Evolutionary conservation across 2,329 filamentous ascomycete species (phyloP), one percentile per base, ranked within the genome.

Genomic region (Hymenoscyphus occultus): DNA sequence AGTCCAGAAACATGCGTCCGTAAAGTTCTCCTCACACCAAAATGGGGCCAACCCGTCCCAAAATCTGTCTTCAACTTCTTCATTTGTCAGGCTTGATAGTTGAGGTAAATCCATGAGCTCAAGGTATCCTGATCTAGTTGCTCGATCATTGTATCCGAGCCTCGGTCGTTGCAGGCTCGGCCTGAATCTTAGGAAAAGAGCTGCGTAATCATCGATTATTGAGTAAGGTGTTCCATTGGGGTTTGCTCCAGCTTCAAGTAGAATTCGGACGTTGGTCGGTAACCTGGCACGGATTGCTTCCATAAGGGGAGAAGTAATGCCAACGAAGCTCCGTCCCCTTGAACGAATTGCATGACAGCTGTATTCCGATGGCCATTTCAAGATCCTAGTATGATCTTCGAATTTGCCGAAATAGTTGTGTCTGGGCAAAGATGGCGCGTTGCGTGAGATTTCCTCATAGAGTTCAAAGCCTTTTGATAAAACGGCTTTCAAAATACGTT

Each of bases 111-210:
- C 54, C 65, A 68, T 69, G 7, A 61, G 40, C 22, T 62, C 54
- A 3, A 68, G 40, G 1, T 66, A 59, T 4, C 14, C 39, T 12
- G 39, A 16, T 39, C 65, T 66, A 12, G 56, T 61, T 14, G 68
- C 64, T 16, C 64, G 42, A 57, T 71, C 66, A 7, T 32, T 39
- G 35, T 61, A 48, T 2, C 59, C 59, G 16, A 64, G 54, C 32
- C 35, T 35, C 19, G 39, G 14, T 0, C 54, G 6, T 54, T 64
- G 59, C 5, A 69, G 48, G 40, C 42, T 60, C 5, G 65, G 66
- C 48, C 69, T 61, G 39, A 71, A 71, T 12, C 68, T 64, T 45
- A 71, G 40, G 60, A 71, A 69, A 13, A 67, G 40, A 14, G 65
- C 68, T 9, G 66, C 63, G 31, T 69, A 68, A 10, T 68, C 48